Conservation (phyloP, 2,329 filamentous ascomycete species). For the Aspergillus proliferans region DNA sequence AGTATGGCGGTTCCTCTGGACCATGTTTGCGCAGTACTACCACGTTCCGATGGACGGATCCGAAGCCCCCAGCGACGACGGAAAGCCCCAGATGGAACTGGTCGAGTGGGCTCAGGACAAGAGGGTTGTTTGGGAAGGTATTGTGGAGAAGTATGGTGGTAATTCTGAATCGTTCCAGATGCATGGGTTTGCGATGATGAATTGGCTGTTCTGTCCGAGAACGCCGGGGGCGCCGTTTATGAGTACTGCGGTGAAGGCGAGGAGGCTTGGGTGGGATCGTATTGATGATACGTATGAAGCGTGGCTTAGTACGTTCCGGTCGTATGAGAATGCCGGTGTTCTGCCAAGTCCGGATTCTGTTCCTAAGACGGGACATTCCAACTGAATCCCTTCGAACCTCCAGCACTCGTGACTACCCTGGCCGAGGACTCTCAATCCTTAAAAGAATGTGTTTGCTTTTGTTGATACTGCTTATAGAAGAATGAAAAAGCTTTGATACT, state of each 20-base stretch:
- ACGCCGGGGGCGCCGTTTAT: neutral
- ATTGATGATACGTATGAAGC: conserved; percentile 9
- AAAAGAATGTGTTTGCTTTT: too few relatives aligned
- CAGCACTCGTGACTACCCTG: too few relatives aligned
- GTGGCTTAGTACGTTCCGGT: neutral
- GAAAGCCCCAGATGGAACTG: neutral
- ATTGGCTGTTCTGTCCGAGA: neutral
- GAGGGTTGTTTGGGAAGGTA: conserved; percentile 3
- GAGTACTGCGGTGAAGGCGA: neutral
- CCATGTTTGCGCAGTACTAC: neutral
- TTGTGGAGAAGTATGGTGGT: conserved; percentile 7
- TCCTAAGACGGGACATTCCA: too few relatives aligned
- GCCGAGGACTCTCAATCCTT: too few relatives aligned
- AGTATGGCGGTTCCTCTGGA: conserved; percentile 1
- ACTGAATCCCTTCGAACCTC: too few relatives aligned
- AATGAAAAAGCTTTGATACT: too few relatives aligned
- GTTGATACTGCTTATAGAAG: too few relatives aligned
- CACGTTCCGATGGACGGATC: neutral
- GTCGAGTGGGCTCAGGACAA: conserved; percentile 6
- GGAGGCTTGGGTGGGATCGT: neutral
- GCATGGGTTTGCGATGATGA: conserved; percentile 1
- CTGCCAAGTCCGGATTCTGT: neutral
- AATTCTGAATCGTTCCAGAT: neutral
- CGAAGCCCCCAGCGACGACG: neutral
- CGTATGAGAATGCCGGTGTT: conserved; percentile 4